phyloP scores from a whole-genome alignment of 108 stramenopile species.

The Parietichytrium sp. region DNA sequence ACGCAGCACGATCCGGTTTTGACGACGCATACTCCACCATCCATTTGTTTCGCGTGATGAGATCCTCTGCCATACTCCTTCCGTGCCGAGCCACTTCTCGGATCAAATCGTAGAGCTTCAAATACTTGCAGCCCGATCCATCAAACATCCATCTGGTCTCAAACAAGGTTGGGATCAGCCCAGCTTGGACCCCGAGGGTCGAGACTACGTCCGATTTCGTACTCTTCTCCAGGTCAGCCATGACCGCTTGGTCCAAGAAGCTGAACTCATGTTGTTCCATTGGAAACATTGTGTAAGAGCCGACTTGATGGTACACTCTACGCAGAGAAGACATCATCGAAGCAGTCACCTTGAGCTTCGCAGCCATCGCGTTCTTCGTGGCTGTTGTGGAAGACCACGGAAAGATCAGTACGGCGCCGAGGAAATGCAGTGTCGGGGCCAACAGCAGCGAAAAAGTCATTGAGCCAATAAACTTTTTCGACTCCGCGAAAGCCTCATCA shows the following conservation, averaged over 20 bases:
- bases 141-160: background rate
- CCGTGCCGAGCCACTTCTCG: too few relatives aligned
- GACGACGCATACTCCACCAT: too few relatives aligned
- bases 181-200: background rate
- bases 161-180: background rate
- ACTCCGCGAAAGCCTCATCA: background rate
- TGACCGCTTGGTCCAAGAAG: background rate
- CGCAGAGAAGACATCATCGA: background rate
- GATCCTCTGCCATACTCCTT: too few relatives aligned
- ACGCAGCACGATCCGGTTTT: too few relatives aligned
- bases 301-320: constrained; percentile 13
- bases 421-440: background rate
- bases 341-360: background rate
- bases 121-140: background rate
- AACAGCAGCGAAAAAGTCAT: background rate
- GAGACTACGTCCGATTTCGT: background rate
- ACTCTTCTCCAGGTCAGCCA: background rate
- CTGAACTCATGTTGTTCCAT: background rate
- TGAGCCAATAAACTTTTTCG: background rate
- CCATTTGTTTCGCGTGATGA: too few relatives aligned
- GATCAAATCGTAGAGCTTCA: background rate
- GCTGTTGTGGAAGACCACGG: background rate
- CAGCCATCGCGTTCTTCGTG: background rate
- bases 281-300: background rate
- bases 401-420: background rate